Evolutionary conservation across 352 stramenopile species (phyloP).

Genomic region (Globisporangium nagaii): DNA sequence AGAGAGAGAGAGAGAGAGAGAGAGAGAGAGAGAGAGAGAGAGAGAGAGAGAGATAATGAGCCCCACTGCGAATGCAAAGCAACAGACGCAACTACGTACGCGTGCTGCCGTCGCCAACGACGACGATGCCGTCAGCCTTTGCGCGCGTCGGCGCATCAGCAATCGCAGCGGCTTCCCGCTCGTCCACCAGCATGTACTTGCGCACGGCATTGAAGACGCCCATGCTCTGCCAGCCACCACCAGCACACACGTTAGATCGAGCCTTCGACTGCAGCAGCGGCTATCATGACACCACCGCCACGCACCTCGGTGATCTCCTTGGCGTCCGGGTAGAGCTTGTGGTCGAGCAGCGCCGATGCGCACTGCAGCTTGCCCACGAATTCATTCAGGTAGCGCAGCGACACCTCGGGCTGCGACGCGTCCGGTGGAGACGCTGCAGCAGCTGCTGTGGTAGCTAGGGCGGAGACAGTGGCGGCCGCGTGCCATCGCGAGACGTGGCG

Average conservation of each 20-base stretch:
- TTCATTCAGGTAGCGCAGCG: constrained; percentile 80
- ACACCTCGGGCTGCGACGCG: constrained; percentile 25
- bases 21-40: too few relatives aligned
- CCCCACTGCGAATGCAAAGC: too few relatives aligned
- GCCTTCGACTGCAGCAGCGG: too few relatives aligned
- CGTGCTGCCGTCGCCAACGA: constrained; percentile 76
- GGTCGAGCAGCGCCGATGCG: constrained; percentile 54
- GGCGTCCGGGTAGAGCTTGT: constrained; percentile 71
- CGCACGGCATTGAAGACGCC: constrained; percentile 78
- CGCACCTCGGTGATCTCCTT: constrained; percentile 81
- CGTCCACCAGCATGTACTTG: constrained; percentile 44
- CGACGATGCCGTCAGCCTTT: constrained; percentile 64
- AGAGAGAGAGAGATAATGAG: too few relatives aligned
- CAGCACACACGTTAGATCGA: constrained; percentile 1
- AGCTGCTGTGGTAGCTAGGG: background rate
- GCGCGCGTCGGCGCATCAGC: background rate
- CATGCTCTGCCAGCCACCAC: constrained; percentile 49
- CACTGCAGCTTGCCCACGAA: constrained; percentile 81
- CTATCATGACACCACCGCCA: background rate
- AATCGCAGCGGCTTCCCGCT: background rate
- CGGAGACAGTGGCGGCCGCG: background rate
- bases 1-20: background rate
- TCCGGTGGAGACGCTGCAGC: background rate
- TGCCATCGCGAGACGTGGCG: constrained; percentile 33
- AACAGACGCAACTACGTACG: constrained; percentile 27